Base-by-base conservation (phyloP, 495 filamentous ascomycete genomes). In the Achaetomiella virescens region DNA sequence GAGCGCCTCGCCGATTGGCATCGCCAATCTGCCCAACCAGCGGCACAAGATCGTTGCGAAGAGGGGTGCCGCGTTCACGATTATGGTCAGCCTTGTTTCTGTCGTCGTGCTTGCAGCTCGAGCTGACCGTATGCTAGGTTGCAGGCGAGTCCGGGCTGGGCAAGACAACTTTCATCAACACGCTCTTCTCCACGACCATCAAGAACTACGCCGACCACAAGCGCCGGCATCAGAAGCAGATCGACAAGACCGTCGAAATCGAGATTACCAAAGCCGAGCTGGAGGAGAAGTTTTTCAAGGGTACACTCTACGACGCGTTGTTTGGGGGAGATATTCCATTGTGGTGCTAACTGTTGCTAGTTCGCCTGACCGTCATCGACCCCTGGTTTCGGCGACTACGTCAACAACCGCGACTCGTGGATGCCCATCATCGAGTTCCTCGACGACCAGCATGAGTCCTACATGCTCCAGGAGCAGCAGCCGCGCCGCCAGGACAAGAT, bases 211-310 rank as follows among this genome's bases (percentile, higher is more conserved):
- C 93, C 78, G 93, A 98, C 71, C 93, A 98, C 81, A 91, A 93
- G 78, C 87, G 89, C 72, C 88, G 93, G 63, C 93, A 98, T 75
- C 89, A 91, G 75, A 98, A 98, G 83, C 93, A 98, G 77, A 81
- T 96, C 52, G 93, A 98, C 80, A 97, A 97, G 77, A 98, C 93
- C 10, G 93, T 98, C 52, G 93, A 98, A 79, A 98, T 98, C 66
- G 93, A 97, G 72, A 98, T 98, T 69, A 98, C 93, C 70, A 98
- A 98, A 81, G 93, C 93, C 48, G 93, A 98, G 78, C 76, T 98
- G 57, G 93, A 98, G 78, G 93, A 98, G 84, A 98, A 98, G 81
- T 98, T 98, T 81, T 98, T 98, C 85, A 98, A 98, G 81, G 92
- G 92, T 97, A 80, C 54, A 61, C 35, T 31, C 18, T 46, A 38